phyloP scores from a whole-genome alignment of 192 early-diverging fungal species.

The Obelidium mucronatum region DNA sequence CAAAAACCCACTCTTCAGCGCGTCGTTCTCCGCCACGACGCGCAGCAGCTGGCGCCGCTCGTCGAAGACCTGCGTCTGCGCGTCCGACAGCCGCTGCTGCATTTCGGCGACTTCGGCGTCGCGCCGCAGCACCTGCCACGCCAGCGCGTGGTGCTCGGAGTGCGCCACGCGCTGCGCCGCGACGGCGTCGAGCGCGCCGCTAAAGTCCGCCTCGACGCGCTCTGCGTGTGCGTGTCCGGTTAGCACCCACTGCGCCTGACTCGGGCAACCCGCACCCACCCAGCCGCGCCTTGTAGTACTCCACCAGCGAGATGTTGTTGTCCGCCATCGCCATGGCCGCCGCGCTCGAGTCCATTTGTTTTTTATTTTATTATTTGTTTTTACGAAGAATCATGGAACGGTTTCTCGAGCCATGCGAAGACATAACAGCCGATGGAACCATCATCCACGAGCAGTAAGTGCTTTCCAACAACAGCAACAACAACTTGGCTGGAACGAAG shows the following conservation, averaged over 20 bases:
- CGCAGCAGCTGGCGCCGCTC: slow-evolving; percentile 54
- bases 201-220: slow-evolving; percentile 48
- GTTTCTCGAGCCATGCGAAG: background rate
- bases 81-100: slow-evolving; percentile 57
- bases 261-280: slow-evolving; percentile 8
- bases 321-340: slow-evolving; percentile 2
- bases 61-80: slow-evolving; percentile 57
- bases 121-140: slow-evolving; percentile 55
- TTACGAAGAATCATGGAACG: slow-evolving; percentile 21
- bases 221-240: slow-evolving; percentile 37
- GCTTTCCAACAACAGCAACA: background rate
- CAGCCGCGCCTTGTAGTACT: slow-evolving; percentile 39
- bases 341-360: background rate
- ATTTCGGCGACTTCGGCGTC: slow-evolving; percentile 54
- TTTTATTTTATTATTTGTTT: background rate
- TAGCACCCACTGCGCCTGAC: background rate
- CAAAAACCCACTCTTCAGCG: slow-evolving; percentile 51
- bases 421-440: slow-evolving; percentile 13
- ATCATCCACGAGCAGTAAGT: slow-evolving; percentile 1
- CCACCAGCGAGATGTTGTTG: slow-evolving; percentile 24
- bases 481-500: background rate
- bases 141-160: slow-evolving; percentile 51
- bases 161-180: slow-evolving; percentile 51
- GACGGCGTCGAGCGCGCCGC: slow-evolving; percentile 43
- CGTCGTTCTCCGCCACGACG: slow-evolving; percentile 60